A percentile compares a stretch with the other conserved stretches of the same genome.
Conservation (phyloP, 1,139 yeast genomes). For the Ashbya aceris region DNA sequence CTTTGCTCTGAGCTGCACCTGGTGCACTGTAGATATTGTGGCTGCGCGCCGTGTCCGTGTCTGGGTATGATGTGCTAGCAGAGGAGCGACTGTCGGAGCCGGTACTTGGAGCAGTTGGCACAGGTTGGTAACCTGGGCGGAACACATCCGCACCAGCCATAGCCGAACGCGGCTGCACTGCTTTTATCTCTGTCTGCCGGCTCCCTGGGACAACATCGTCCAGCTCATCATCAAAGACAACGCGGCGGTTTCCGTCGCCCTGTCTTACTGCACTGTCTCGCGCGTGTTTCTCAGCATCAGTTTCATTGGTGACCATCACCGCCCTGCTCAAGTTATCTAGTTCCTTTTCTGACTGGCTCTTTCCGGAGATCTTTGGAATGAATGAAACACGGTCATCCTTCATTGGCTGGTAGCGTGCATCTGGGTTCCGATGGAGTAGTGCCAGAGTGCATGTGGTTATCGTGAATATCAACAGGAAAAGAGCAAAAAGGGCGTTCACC, state of each 20-base stretch:
- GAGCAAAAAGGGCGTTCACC: slow-evolving; percentile 81
- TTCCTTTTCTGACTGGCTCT: slow-evolving; percentile 43
- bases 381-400: slow-evolving; percentile 93
- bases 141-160: slow-evolving; percentile 24
- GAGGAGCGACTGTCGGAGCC: slow-evolving; percentile 8
- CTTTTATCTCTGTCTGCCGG: slow-evolving; percentile 10
- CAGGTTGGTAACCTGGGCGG: slow-evolving; percentile 7
- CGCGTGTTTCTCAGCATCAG: slow-evolving; percentile 25
- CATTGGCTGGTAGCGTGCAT: slow-evolving; percentile 92
- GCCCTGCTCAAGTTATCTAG: slow-evolving; percentile 83
- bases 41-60: neutral
- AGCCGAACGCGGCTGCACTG: slow-evolving; percentile 31
- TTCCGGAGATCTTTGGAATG: slow-evolving; percentile 40
- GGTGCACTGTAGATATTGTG: neutral
- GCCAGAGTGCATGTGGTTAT: slow-evolving; percentile 83
- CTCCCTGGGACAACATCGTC: slow-evolving; percentile 18
- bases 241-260: slow-evolving; percentile 12
- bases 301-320: slow-evolving; percentile 71
- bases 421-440: slow-evolving; percentile 82
- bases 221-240: slow-evolving; percentile 23
- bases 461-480: slow-evolving; percentile 72
- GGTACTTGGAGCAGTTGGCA: slow-evolving; percentile 13
- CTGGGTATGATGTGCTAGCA: neutral
- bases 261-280: slow-evolving; percentile 20
- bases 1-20: too few species aligned